These are phyloP conservation scores for Kazachstania martiniae DNA, from an alignment of 805 yeast species.

Conservation along the genomic window DNA sequence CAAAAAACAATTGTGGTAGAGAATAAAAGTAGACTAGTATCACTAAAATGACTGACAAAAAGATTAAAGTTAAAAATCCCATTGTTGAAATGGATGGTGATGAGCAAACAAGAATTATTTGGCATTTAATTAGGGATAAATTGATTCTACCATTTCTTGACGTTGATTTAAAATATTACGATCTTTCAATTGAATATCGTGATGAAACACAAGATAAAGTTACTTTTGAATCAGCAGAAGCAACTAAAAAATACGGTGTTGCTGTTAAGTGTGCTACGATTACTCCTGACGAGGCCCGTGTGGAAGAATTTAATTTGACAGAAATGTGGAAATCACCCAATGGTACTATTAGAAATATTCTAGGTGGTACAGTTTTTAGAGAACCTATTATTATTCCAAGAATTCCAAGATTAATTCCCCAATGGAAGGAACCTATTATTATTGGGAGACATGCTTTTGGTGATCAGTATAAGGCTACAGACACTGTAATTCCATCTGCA, in stretches of 20 bases:
- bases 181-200: conserved; percentile 75
- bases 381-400: conserved; percentile 88
- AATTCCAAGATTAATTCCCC: conserved; percentile 80
- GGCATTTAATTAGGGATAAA: conserved; percentile 82
- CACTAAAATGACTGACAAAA: conserved; percentile 30
- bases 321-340: conserved; percentile 98
- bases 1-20: too few relatives aligned
- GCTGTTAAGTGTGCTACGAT: conserved; percentile 97
- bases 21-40: too few relatives aligned
- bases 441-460: conserved; percentile 98
- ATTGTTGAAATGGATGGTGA: conserved; percentile 97
- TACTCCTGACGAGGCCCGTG: conserved; percentile 96
- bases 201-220: conserved; percentile 84
- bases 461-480: conserved; percentile 93
- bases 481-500: conserved; percentile 49
- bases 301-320: conserved; percentile 78
- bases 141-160: conserved; percentile 78
- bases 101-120: conserved; percentile 93
- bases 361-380: conserved; percentile 95
- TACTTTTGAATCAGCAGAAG: conserved; percentile 81
- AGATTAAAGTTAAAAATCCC: conserved; percentile 76
- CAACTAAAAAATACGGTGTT: conserved; percentile 79
- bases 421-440: conserved; percentile 91
- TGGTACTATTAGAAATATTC: conserved; percentile 90
- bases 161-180: conserved; percentile 84